Base-by-base conservation (phyloP, 495 filamentous ascomycete species). In the Pseudevernia furfuracea region DNA sequence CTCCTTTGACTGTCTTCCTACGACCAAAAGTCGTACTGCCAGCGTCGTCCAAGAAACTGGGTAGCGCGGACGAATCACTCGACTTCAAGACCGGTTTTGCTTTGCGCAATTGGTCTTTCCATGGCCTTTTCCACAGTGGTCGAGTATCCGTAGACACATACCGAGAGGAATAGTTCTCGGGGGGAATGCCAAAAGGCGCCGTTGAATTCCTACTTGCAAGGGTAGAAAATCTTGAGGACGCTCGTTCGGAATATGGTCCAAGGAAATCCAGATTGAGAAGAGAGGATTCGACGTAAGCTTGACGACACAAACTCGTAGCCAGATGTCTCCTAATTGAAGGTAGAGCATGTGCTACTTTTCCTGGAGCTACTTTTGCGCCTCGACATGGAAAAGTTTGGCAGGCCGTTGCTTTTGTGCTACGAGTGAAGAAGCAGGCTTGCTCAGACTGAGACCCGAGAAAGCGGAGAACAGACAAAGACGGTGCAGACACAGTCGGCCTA, bases 1-100 rank as follows among this genome's bases (percentile, higher is more conserved):
- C 83, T 2, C 89, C 84, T 74, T 90, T 93, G 9, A 83, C 81
- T 28, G 83, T 80, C 59, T 91, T 74, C 30, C 80, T 80, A 41
- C 90, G 80, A 59, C 84, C 84, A 60, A 85, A 75, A 28, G 73
- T 80, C 11, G 76, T 77, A 4, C 75, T 77, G 32, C 76, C 71
- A 15, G 75, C 76, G 44, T 85, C 83, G 37, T 81, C 77, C 46
- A 77, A 44, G 37, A 80, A 74, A n/a, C 69, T 72, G 30, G 79
- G 67, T 4, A 77, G 73, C 36, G 80, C 74, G 10, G 81, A 78
- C 2, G 85, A 67, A 60, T 86, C 85, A 48, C 80, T 79, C n/a
- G 78, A 76, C 59, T 80, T 77, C 32, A 60, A 15, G 25, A 32
- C 58, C 19, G 49, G 23, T 25, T 58, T 59, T 30, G 19, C 34